Conservation (phyloP, 2,329 filamentous ascomycete genomes). For the Bipolaris gigantea region DNA sequence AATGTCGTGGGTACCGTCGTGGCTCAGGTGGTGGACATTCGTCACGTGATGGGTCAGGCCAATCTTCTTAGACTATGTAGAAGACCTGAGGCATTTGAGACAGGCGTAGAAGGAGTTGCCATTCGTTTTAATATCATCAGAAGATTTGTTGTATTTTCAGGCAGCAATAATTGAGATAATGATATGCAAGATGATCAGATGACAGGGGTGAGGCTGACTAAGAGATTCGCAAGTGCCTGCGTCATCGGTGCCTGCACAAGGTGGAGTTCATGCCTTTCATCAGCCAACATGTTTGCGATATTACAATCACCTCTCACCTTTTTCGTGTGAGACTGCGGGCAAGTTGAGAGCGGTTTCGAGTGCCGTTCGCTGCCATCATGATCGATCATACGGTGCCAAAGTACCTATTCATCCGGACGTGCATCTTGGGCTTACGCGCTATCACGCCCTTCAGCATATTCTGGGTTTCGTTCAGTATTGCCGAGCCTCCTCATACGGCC, state of each 20-base stretch:
- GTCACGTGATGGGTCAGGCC: not conserved
- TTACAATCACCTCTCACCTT: not conserved
- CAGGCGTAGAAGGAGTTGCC: too few relatives aligned
- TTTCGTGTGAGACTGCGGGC: not conserved
- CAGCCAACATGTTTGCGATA: conserved; percentile 2
- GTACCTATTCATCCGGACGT: conserved; percentile 52
- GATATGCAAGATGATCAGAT: not conserved
- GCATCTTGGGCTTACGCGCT: conserved; percentile 53
- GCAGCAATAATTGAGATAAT: not conserved
- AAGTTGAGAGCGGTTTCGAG: not conserved
- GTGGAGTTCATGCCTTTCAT: conserved; percentile 2
- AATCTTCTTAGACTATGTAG: too few relatives aligned
- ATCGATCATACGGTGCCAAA: conserved; percentile 45
- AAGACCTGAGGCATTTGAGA: too few relatives aligned
- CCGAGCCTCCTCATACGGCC: conserved; percentile 37
- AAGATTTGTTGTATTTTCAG: too few relatives aligned
- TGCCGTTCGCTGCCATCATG: conserved; percentile 33
- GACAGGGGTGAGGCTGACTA: conserved; percentile 8
- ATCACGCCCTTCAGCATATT: conserved; percentile 55
- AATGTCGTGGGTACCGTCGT: not conserved
- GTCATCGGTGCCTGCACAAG: conserved; percentile 7
- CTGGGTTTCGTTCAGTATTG: conserved; percentile 47
- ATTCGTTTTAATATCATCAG: too few relatives aligned
- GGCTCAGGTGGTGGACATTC: not conserved
- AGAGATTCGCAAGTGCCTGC: not conserved